Percentiles rank a stretch among this genome's conserved stretches.
Evolutionary conservation across 305 asterid genomes (phyloP).

Genomic region (Solanum hybrid): DNA sequence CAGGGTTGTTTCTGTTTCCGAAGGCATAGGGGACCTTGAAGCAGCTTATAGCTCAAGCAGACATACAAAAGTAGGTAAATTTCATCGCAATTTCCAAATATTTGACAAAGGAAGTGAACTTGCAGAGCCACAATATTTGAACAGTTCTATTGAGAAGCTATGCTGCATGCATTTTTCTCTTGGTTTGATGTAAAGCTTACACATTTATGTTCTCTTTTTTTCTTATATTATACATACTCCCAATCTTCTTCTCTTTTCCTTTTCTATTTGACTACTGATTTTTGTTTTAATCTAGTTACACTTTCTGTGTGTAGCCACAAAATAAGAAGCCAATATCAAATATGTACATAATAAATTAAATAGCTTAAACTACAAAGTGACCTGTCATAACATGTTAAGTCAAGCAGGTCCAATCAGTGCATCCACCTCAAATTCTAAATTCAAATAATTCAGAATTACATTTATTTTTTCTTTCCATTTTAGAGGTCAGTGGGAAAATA

Average conservation of each 20-base stretch:
- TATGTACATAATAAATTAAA: background rate
- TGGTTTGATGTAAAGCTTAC: slow-evolving; percentile 9
- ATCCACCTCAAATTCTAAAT: background rate
- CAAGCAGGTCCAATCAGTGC: background rate
- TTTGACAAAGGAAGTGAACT: slow-evolving; percentile 16
- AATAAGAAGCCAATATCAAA: background rate
- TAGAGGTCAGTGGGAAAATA: background rate
- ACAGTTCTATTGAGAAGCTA: slow-evolving; percentile 16
- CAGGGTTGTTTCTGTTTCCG: slow-evolving; percentile 29
- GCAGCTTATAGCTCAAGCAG: background rate
- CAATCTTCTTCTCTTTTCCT: background rate
- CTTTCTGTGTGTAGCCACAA: background rate
- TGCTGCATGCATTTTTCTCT: slow-evolving; percentile 18
- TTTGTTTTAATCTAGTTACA: background rate
- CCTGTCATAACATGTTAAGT: background rate
- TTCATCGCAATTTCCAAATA: slow-evolving; percentile 8
- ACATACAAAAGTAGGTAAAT: slow-evolving; percentile 13
- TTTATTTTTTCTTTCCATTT: background rate
- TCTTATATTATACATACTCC: background rate
- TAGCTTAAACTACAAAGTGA: background rate
- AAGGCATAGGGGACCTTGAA: slow-evolving; percentile 52
- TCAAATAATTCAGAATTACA: background rate
- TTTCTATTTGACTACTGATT: background rate
- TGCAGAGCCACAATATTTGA: slow-evolving; percentile 14
- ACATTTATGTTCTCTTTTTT: background rate